Evolutionary conservation across 441 rosid genomes (phyloP).

Genomic region (Geranium incanum): DNA sequence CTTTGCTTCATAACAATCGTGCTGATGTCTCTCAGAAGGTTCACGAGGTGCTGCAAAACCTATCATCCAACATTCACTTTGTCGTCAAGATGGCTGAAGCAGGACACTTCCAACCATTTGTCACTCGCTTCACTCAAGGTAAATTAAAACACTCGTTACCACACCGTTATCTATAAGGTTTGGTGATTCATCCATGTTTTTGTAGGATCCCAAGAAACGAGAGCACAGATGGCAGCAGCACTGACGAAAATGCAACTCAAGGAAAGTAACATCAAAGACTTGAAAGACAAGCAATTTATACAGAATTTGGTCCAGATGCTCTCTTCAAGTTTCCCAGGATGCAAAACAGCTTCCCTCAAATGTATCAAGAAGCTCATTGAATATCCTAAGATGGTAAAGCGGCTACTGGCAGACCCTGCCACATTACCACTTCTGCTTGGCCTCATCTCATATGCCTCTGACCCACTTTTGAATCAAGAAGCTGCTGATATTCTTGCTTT

Average conservation of each 20-base stretch:
- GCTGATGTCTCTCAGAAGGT: constrained; percentile 30
- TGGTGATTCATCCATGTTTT: constrained; percentile 13
- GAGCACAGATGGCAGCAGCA: constrained; percentile 42
- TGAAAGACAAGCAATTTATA: constrained; percentile 35
- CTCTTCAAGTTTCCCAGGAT: constrained; percentile 34
- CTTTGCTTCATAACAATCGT: constrained; percentile 29
- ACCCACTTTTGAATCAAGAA: constrained; percentile 33
- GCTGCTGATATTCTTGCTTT: constrained; percentile 41
- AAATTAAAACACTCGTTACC: constrained; percentile 1
- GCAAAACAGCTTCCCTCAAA: constrained; percentile 35
- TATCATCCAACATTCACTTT: constrained; percentile 41
- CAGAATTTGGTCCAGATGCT: constrained; percentile 38
- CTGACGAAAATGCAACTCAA: constrained; percentile 36
- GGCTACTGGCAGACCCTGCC: constrained; percentile 30
- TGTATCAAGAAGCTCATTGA: constrained; percentile 38
- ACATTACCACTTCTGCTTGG: constrained; percentile 36
- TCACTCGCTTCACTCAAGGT: constrained; percentile 44
- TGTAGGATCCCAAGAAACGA: constrained; percentile 37
- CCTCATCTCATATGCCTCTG: constrained; percentile 29
- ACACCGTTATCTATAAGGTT: neutral
- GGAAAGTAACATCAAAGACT: constrained; percentile 28
- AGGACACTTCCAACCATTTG: constrained; percentile 36
- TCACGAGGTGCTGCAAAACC: constrained; percentile 31
- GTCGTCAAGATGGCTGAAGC: constrained; percentile 44
- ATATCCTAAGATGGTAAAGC: constrained; percentile 30